Percentiles rank a stretch among this genome's conserved stretches.
Evolutionary conservation across 192 early-diverging fungal species (phyloP).

Genomic region (Coemansia sp.): DNA sequence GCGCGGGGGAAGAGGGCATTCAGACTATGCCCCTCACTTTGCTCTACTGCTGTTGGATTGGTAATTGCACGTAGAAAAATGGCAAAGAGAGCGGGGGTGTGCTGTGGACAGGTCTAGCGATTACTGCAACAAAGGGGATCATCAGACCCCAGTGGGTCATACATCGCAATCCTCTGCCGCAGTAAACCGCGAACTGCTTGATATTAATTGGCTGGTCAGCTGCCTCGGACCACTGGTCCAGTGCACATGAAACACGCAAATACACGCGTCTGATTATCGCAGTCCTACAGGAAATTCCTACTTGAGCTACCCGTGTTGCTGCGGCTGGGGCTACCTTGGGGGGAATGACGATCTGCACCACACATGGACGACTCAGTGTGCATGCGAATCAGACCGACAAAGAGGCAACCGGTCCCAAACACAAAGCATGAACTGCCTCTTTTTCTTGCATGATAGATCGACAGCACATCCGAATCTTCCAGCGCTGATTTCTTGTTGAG

Average conservation of each 20-base stretch:
- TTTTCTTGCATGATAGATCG: not conserved
- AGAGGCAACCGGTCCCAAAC: not conserved
- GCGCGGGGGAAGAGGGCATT: constrained; percentile 5
- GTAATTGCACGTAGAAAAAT: not conserved
- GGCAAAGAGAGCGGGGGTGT: not conserved
- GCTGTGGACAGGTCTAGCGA: not conserved
- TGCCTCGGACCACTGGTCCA: not conserved
- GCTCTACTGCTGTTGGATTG: not conserved
- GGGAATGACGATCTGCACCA: not conserved
- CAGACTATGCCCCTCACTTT: not conserved
- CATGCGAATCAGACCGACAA: not conserved
- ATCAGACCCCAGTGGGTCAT: not conserved
- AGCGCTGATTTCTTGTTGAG: not conserved
- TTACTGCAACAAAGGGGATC: not conserved
- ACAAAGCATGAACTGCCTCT: not conserved
- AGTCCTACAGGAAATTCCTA: not conserved
- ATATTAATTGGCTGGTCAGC: constrained; percentile 1
- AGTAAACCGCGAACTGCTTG: not conserved
- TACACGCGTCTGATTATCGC: not conserved
- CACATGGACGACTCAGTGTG: not conserved
- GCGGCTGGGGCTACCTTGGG: not conserved
- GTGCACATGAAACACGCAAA: not conserved
- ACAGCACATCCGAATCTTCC: not conserved
- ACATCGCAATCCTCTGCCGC: not conserved
- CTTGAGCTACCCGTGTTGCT: not conserved